phyloP scores from a whole-genome alignment of 495 filamentous ascomycete species.

The Trichoderma asperelloides region DNA sequence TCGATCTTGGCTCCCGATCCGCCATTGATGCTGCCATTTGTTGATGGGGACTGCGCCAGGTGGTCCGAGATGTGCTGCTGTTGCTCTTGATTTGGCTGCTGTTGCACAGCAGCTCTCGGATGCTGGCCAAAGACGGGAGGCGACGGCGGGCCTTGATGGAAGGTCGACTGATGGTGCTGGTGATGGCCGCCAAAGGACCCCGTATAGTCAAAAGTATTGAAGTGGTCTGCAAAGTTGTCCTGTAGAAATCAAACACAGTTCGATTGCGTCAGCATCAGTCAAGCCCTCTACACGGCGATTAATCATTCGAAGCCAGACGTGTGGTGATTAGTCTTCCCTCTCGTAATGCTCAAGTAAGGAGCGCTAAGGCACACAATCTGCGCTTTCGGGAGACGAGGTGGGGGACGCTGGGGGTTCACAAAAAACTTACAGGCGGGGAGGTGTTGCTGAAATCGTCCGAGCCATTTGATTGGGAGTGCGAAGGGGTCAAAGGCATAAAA shows the following conservation, averaged over 20 bases:
- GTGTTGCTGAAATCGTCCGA: slow-evolving; percentile 46
- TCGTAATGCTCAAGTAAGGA: slow-evolving; percentile 33
- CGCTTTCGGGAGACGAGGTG: slow-evolving; percentile 16
- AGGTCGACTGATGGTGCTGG: slow-evolving; percentile 20
- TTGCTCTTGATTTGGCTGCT: slow-evolving; percentile 14
- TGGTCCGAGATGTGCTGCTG: neutral
- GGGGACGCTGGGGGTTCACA: slow-evolving; percentile 6
- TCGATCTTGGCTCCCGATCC: slow-evolving; percentile 15
- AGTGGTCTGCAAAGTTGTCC: slow-evolving; percentile 31
- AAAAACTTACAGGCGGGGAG: slow-evolving; percentile 43
- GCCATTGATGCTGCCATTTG: slow-evolving; percentile 6
- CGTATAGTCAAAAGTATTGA: slow-evolving; percentile 17
- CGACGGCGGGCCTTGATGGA: slow-evolving; percentile 30
- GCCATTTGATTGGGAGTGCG: slow-evolving; percentile 41
- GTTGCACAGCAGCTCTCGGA: slow-evolving; percentile 9
- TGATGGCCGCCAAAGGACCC: neutral
- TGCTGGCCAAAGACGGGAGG: slow-evolving; percentile 22
- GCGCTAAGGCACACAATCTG: slow-evolving; percentile 13
- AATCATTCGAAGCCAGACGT: neutral
- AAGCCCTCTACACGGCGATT: neutral
- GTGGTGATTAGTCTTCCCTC: slow-evolving; percentile 13
- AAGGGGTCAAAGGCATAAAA: slow-evolving; percentile 43
- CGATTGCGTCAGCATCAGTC: slow-evolving; percentile 19
- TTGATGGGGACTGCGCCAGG: slow-evolving; percentile 8
- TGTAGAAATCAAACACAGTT: slow-evolving; percentile 34